phyloP scores from a whole-genome alignment of 2,329 filamentous ascomycete genomes.

The Colletotrichum lindemuthianum region DNA sequence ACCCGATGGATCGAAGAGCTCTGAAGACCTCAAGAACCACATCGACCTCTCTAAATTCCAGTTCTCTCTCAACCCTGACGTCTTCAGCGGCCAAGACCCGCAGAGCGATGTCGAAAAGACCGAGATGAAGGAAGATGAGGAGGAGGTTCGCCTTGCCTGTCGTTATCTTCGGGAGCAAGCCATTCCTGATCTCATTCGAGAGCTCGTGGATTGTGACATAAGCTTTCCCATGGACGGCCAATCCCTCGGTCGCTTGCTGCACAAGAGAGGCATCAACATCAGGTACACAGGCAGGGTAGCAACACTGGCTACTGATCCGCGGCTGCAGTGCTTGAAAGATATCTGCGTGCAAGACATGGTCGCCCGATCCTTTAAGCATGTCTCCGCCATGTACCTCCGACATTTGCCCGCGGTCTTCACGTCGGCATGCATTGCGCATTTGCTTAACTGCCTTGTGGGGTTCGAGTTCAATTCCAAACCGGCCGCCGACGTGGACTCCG shows the following conservation, averaged over 20 bases:
- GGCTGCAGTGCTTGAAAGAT: slow-evolving; percentile 79
- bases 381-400: slow-evolving; percentile 81
- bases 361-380: slow-evolving; percentile 94
- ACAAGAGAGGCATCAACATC: slow-evolving; percentile 97
- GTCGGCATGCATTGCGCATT: slow-evolving; percentile 82
- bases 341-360: slow-evolving; percentile 93
- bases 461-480: slow-evolving; percentile 80
- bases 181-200: slow-evolving; percentile 86
- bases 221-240: slow-evolving; percentile 99
- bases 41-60: slow-evolving; percentile 89
- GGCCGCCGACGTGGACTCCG: slow-evolving; percentile 78
- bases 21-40: slow-evolving; percentile 62
- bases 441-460: slow-evolving; percentile 94
- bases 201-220: slow-evolving; percentile 90
- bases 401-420: slow-evolving; percentile 82
- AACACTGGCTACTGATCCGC: slow-evolving; percentile 73
- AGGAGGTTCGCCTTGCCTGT: slow-evolving; percentile 86
- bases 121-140: slow-evolving; percentile 84
- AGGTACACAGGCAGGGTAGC: slow-evolving; percentile 92
- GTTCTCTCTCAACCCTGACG: slow-evolving; percentile 92
- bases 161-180: slow-evolving; percentile 79
- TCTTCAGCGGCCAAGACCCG: slow-evolving; percentile 90
- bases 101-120: slow-evolving; percentile 91
- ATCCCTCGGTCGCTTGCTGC: slow-evolving; percentile 86
- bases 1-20: slow-evolving; percentile 40